Evolutionary conservation across 108 stramenopile species (phyloP), one percentile per base, ranked within the genome.

Genomic region (Pseudonitzschia delicatissima): DNA sequence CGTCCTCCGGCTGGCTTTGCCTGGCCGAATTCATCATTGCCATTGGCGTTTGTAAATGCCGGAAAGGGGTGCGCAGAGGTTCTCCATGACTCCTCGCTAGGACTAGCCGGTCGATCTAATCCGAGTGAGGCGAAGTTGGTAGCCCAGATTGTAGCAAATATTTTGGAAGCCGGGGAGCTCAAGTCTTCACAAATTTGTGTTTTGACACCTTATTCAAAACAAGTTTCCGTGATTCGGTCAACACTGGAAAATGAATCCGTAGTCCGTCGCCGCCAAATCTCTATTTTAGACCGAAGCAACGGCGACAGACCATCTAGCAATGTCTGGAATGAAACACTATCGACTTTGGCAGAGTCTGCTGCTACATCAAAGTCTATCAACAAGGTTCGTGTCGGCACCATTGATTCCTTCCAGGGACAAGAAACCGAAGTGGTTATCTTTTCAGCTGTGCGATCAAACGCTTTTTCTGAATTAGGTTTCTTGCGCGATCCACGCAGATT

Each of bases 371-470:
- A n/a, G n/a, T n/a, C n/a, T n/a, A n/a, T n/a, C n/a, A n/a, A n/a
- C 34, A 21, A n/a, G 15, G 39, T 61, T 18, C 53, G 72, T 45
- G 83, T 88, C 9, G 84, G 84, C 27, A 88, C 84, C n/a, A 80
- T 90, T 9, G 88, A 90, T 68, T 78, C 82, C 0, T 90, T 90
- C 61, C 88, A 90, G 48, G 88, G 88, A 0, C 85, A 87, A 76
- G 88, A 90, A 58, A 79, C 69, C 2, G 83, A 90, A n/a, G n/a
- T 87, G 2, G 85, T 89, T 2, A 32, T 90, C 11, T 80, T 87
- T 47, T 85, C 85, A 4, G 77, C 81, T 3, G 83, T 82, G 6
- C 71, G 90, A 18, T 82, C 84, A 0, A 84, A 84, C 64, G 37
- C 50, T 20, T 18, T 81, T 15, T 68, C 76, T 33, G 83, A 84